These are phyloP conservation scores for Fragaria iinumae DNA, from an alignment of 306 rosid genomes.

Conservation along the genomic window DNA sequence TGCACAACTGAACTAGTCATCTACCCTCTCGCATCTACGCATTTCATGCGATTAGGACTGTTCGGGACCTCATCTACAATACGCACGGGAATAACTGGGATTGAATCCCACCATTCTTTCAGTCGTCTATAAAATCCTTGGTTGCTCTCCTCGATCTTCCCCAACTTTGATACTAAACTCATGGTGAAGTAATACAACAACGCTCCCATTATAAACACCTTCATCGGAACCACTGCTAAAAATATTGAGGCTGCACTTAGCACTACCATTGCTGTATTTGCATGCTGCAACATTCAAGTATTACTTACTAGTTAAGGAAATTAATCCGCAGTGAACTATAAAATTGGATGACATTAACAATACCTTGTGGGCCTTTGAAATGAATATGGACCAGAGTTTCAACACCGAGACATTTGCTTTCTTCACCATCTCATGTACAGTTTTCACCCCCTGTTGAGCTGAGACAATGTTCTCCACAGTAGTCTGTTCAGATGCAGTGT, in stretches of 20 bases:
- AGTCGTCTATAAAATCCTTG: slow-evolving; percentile 61
- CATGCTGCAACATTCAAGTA: slow-evolving; percentile 53
- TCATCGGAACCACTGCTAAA: slow-evolving; percentile 62
- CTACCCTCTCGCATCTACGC: background rate
- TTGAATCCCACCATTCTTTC: slow-evolving; percentile 96
- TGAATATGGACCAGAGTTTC: slow-evolving; percentile 71
- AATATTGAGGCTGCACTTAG: slow-evolving; percentile 50
- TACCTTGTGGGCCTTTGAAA: slow-evolving; percentile 86
- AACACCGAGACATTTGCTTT: slow-evolving; percentile 61
- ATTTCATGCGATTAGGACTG: background rate
- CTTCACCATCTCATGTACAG: slow-evolving; percentile 58
- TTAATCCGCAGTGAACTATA: background rate
- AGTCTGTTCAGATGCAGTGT: slow-evolving; percentile 49
- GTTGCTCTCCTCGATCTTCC: slow-evolving; percentile 30
- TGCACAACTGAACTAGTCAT: background rate
- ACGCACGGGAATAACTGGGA: slow-evolving; percentile 70
- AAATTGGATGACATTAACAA: background rate
- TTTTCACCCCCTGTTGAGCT: slow-evolving; percentile 74
- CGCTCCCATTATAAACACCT: slow-evolving; percentile 53
- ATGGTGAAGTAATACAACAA: slow-evolving; percentile 45
- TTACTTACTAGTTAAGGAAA: background rate
- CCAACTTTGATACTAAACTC: slow-evolving; percentile 39
- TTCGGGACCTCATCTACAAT: slow-evolving; percentile 42
- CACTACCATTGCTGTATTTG: slow-evolving; percentile 58
- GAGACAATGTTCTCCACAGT: slow-evolving; percentile 78